A percentile compares a stretch with the other conserved stretches of the same genome.
Conservation (phyloP, 2,329 filamentous ascomycete species). For the Incumbomyces lentus region DNA sequence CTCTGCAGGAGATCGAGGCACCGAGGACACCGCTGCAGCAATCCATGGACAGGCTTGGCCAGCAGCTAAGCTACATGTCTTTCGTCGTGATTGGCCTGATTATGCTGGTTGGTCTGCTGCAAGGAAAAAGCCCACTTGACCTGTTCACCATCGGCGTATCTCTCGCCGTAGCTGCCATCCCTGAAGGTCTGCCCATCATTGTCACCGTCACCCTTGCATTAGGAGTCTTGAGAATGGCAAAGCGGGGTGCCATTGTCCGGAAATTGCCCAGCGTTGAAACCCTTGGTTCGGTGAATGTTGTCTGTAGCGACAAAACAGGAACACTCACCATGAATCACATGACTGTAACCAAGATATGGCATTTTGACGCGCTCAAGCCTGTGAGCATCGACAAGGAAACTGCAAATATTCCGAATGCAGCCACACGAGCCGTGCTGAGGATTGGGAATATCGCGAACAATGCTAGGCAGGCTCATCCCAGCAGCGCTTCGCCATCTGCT, state of each 20-base stretch:
- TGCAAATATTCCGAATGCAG: slow-evolving; percentile 53
- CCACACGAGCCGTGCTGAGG: slow-evolving; percentile 69
- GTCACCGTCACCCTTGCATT: slow-evolving; percentile 93
- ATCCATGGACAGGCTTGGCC: slow-evolving; percentile 94
- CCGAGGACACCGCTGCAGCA: slow-evolving; percentile 86
- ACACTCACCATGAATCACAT: slow-evolving; percentile 97
- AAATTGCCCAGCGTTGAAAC: slow-evolving; percentile 96
- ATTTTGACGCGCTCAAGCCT: slow-evolving; percentile 58
- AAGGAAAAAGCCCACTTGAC: slow-evolving; percentile 80
- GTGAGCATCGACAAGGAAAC: slow-evolving; percentile 48
- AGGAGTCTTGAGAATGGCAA: slow-evolving; percentile 93
- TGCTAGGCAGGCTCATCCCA: slow-evolving; percentile 63
- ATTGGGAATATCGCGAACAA: slow-evolving; percentile 98
- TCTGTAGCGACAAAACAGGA: slow-evolving; percentile 96
- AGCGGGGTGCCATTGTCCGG: slow-evolving; percentile 86
- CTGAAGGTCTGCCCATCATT: slow-evolving; percentile 93
- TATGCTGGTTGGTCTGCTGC: slow-evolving; percentile 77
- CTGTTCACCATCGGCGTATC: slow-evolving; percentile 98
- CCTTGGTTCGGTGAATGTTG: slow-evolving; percentile 96
- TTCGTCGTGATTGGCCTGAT: slow-evolving; percentile 92
- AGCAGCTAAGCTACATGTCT: slow-evolving; percentile 92
- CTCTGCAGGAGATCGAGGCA: slow-evolving; percentile 87
- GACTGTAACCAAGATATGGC: slow-evolving; percentile 95
- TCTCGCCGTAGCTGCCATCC: slow-evolving; percentile 90
- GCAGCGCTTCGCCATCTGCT: slow-evolving; percentile 59